These are phyloP conservation scores for Epichloe glyceriae DNA, from an alignment of 2,329 filamentous ascomycete genomes.

Conservation along the genomic window DNA sequence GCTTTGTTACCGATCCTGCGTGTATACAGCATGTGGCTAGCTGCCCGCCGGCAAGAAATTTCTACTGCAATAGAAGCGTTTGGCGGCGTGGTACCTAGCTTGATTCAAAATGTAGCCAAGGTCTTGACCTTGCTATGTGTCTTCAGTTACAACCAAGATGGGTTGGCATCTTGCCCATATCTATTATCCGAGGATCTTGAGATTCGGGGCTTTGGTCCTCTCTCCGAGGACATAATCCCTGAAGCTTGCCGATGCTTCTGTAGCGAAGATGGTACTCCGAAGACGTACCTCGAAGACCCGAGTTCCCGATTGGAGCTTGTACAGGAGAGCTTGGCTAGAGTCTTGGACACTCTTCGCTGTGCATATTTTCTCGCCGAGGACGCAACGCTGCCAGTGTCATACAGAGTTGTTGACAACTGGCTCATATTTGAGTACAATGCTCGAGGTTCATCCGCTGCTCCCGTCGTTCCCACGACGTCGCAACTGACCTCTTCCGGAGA, in stretches of 20 bases:
- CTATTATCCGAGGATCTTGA: conserved; percentile 39
- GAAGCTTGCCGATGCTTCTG: conserved; percentile 27
- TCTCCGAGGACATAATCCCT: conserved; percentile 26
- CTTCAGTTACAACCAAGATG: conserved; percentile 27
- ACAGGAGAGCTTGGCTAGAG: conserved; percentile 31
- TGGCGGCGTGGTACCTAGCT: conserved; percentile 30
- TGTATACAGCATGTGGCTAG: conserved; percentile 42
- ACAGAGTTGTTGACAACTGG: conserved; percentile 14
- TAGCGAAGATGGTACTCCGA: conserved; percentile 21
- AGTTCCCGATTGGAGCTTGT: conserved; percentile 19
- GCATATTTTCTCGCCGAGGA: conserved; percentile 34
- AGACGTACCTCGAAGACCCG: conserved; percentile 24
- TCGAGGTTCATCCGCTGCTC: background rate
- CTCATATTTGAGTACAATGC: conserved; percentile 23
- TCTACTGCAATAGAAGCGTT: conserved; percentile 32
- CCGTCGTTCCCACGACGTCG: background rate
- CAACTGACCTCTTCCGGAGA: background rate
- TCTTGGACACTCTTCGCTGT: conserved; percentile 35
- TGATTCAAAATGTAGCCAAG: conserved; percentile 33
- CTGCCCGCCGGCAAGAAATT: conserved; percentile 31
- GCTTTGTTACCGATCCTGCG: conserved; percentile 39
- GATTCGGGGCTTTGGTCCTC: conserved; percentile 29
- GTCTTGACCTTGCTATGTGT: conserved; percentile 35
- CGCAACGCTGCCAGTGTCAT: conserved; percentile 24
- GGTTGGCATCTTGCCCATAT: conserved; percentile 30